Conservation (phyloP, 2,329 filamentous ascomycete species). For the Blastomyces gilchristii region DNA sequence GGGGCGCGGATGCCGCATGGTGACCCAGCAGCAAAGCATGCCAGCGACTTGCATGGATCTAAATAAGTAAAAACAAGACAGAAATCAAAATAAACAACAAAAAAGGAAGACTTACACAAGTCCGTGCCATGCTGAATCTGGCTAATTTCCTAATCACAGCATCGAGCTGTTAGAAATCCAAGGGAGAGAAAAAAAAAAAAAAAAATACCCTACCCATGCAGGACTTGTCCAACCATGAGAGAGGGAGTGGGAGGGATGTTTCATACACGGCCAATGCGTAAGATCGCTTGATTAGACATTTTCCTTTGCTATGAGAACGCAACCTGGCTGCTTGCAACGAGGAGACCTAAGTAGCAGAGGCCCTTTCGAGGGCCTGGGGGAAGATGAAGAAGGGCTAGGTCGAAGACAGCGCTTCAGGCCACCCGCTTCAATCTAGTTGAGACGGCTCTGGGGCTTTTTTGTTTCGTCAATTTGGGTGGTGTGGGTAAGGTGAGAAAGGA, state of each 20-base stretch:
- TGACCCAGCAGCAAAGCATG: not conserved
- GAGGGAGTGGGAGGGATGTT: constrained; percentile 8
- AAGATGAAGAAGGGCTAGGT: not conserved
- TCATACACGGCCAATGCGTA: constrained; percentile 72
- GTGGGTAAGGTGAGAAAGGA: not conserved
- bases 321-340: not conserved
- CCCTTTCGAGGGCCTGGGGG: not conserved
- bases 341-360: not conserved
- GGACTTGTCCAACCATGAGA: not conserved
- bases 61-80: not conserved
- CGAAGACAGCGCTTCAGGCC: not conserved
- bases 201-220: not conserved
- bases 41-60: not conserved
- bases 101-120: constrained; percentile 52
- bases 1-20: too few relatives aligned
- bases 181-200: not conserved
- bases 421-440: not conserved
- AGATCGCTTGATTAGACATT: constrained; percentile 77
- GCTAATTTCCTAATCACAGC: constrained; percentile 57
- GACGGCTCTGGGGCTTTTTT: not conserved
- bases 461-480: not conserved
- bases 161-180: constrained; percentile 15
- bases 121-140: constrained; percentile 76
- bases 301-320: constrained; percentile 3
- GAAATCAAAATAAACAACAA: not conserved